A percentile compares a stretch with the other conserved stretches of the same genome.
Conservation (phyloP, 441 rosid genomes). For the Populus hybrid region DNA sequence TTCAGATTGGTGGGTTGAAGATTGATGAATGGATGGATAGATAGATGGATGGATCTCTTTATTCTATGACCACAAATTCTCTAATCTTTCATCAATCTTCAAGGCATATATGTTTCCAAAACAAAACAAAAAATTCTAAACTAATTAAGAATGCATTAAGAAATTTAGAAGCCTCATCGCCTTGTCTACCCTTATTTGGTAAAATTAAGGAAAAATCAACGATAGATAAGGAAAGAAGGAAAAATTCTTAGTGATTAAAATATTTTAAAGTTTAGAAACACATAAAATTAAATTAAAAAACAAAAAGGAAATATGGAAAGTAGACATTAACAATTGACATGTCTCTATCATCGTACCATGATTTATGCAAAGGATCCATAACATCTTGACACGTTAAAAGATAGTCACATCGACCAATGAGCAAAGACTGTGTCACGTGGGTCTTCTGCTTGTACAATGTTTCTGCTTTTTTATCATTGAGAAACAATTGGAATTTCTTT, state of each 20-base stretch:
- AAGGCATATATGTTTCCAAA: not conserved
- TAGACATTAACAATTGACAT: too few relatives aligned
- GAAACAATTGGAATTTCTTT: not conserved
- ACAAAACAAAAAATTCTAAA: not conserved
- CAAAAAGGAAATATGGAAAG: not conserved
- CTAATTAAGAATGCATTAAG: not conserved
- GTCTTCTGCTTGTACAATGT: slow-evolving; percentile 1
- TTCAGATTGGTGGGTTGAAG: not conserved
- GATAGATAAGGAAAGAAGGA: not conserved
- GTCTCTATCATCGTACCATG: slow-evolving; percentile 35
- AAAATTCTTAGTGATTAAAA: not conserved
- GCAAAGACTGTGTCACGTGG: slow-evolving; percentile 18
- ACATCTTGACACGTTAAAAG: not conserved
- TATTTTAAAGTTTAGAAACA: not conserved
- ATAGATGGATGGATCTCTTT: not conserved
- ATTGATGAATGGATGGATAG: not conserved
- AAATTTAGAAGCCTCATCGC: not conserved
- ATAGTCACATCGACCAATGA: not conserved
- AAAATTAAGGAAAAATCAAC: not conserved
- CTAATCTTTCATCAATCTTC: not conserved
- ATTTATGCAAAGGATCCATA: slow-evolving; percentile 15
- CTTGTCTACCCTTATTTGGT: too few relatives aligned
- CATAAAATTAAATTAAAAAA: not conserved
- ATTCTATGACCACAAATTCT: not conserved
- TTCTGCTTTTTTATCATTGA: not conserved